Base-by-base conservation (phyloP, 2,329 filamentous ascomycete genomes). In the Alternaria sp. region DNA sequence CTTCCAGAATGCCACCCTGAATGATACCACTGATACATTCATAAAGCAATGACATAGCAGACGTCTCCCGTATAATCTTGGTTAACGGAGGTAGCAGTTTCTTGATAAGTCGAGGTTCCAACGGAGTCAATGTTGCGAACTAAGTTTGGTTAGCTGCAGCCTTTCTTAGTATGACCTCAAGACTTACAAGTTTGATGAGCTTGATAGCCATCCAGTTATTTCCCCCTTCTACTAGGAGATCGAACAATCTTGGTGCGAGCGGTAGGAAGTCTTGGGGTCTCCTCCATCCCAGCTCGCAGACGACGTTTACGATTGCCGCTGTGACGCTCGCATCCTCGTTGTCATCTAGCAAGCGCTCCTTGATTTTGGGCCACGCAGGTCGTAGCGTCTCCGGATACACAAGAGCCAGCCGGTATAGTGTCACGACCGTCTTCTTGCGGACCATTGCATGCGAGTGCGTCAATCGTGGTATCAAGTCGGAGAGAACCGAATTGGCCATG, bases 121-220 rank as follows among this genome's bases (percentile, higher is more conserved):
- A 81, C 0, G 95, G 95, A 3, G 94, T 98, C 62, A 99, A 82
- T 1, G 93, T 96, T 43, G 95, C 94, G 84, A 99, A 99, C 91
- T 96, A 72, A 1, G 28, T 1, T 9, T 38, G 38, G 69, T 64
- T 28, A 75, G 68, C 28, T 12, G 22, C 9, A 14, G 24, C 9
- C 8, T 22, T 14, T 11, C 18, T 24, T n/a, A 11, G 20, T 4
- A 18, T 11, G 24, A 5, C n/a, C 1, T 30, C 12, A 9, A 36
- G 12, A 81, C 87, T 68, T 78, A 94, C 92, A 64, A 99, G 86
- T 81, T 99, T 99, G 78, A 99, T 98, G 64, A 99, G 88, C 78
- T 99, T 99, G 76, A 99, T 99, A 60, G 94, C 94, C 94, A 99
- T 98, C 95, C 95, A 99, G 79, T 99, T 99, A 79, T 99, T 98